Base-by-base conservation (phyloP, 257 asterid genomes). In the Haberlea rhodopensis region DNA sequence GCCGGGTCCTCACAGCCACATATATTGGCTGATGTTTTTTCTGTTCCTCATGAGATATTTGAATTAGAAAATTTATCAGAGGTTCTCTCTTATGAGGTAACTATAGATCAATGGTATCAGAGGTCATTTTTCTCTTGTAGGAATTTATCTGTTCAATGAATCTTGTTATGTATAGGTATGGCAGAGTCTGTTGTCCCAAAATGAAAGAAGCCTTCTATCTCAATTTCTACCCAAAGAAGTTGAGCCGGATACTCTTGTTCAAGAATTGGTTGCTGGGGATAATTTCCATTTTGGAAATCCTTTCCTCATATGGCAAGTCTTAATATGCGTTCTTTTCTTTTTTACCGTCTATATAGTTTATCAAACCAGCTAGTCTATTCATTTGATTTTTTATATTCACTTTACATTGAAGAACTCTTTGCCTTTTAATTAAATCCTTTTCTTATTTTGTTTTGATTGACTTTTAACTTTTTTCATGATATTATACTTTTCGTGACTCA, bases 271-370 rank as follows among this genome's bases (percentile, higher is more conserved):
- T 73, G 83, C 84, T 16, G 95, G 95, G 81, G 78, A 73, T 61
- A 87, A 84, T 78, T 75, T 92, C 68, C 87, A 84, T 71, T 92
- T 92, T 49, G 96, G 96, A 73, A 92, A 85, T 76, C 96, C 94
- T 74, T 80, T 71, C 64, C 29, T 54, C 19, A 85, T 82, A 75
- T 92, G 99, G 99, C 76, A 85, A 78, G 97, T 84, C 26, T 57
- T 73, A 40, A 63, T 29, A 27, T 69, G 40, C 68, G 63, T 49
- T 68, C 27, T 60, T 24, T 69, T 66, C 29, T 60, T 75, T 65
- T 57, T 57, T 60, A 54, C 62, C 70, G 31, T 45, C 40, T 25
- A 27, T 67, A 48, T 40, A 71, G 73, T 34, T 66, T 61, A 45
- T 19, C 28, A 49, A 27, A 45, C 45, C 45, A 8, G 49, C 22